Percentiles rank a stretch among this genome's conserved stretches.
Conservation (phyloP, 768 basidiomycete species). For the Hortiboletus flavorubellus region DNA sequence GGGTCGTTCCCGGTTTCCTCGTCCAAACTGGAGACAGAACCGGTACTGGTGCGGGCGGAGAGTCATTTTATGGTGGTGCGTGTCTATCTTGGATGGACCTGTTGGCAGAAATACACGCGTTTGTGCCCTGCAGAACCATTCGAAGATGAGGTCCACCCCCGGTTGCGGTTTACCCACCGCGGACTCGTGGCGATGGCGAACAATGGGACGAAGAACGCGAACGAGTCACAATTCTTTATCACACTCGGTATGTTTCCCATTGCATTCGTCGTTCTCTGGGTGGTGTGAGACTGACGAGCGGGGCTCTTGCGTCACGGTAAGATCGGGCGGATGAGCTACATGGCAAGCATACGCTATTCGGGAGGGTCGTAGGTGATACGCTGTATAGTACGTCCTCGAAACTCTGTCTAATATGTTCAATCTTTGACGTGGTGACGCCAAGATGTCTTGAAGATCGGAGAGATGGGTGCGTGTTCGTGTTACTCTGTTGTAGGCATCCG, state of each 20-base stretch:
- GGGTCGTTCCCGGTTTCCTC: conserved; percentile 88
- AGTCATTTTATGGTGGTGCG: conserved; percentile 90
- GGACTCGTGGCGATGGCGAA: conserved; percentile 96
- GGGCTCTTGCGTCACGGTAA: conserved; percentile 30
- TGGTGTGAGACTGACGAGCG: background rate
- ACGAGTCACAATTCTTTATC: conserved; percentile 94
- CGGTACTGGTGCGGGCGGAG: conserved; percentile 88
- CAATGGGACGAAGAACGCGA: conserved; percentile 79
- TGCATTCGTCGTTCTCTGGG: background rate
- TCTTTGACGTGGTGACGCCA: background rate
- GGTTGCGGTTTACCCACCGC: conserved; percentile 84
- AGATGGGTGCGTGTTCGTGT: conserved; percentile 58
- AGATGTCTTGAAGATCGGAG: conserved; percentile 93
- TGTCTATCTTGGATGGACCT: background rate
- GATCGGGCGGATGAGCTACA: conserved; percentile 92
- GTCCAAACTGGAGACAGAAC: conserved; percentile 95
- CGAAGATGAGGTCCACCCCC: conserved; percentile 91
- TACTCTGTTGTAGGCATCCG: background rate
- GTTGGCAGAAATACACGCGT: background rate
- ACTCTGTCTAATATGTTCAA: background rate
- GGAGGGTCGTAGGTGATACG: conserved; percentile 84
- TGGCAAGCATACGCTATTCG: conserved; percentile 93
- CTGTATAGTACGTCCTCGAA: conserved; percentile 66
- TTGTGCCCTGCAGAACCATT: conserved; percentile 65
- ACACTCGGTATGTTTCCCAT: conserved; percentile 63